phyloP scores from a whole-genome alignment of 164 flowering plant genomes.

The Stephania cephalantha region DNA sequence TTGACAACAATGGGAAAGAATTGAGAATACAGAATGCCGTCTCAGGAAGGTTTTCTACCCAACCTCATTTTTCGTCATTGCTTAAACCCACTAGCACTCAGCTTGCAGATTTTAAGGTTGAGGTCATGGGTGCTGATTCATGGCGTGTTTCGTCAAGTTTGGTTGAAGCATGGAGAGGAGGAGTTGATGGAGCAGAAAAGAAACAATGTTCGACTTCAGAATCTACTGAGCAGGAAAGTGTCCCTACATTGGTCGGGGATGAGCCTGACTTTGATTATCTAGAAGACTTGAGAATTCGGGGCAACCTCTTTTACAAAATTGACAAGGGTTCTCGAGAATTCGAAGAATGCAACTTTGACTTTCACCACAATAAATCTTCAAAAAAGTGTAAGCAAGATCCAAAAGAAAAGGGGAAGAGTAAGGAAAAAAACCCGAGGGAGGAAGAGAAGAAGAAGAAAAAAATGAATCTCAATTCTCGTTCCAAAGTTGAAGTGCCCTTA shows the following conservation, averaged over 20 bases:
- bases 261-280: constrained; percentile 64
- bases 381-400: constrained; percentile 25
- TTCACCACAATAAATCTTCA: constrained; percentile 44
- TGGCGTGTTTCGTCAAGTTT: constrained; percentile 69
- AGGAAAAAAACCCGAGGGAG: constrained; percentile 22
- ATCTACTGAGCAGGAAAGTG: constrained; percentile 16
- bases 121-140: constrained; percentile 57
- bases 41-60: constrained; percentile 12
- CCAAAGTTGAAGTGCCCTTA: constrained; percentile 9
- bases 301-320: constrained; percentile 67
- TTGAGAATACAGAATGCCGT: not conserved
- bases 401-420: constrained; percentile 21
- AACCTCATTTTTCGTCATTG: constrained; percentile 33
- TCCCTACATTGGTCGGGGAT: constrained; percentile 1
- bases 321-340: constrained; percentile 71
- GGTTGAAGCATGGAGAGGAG: constrained; percentile 42
- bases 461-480: constrained; percentile 1
- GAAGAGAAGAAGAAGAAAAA: constrained; percentile 29
- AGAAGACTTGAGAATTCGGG: constrained; percentile 74
- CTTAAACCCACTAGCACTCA: constrained; percentile 14
- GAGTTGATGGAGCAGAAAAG: constrained; percentile 4
- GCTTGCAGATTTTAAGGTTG: constrained; percentile 31
- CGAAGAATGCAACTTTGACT: constrained; percentile 62
- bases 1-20: constrained; percentile 9
- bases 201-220: constrained; percentile 9